These are phyloP conservation scores for Candida ortonii DNA, from an alignment of 805 yeast genomes.

Conservation along the genomic window DNA sequence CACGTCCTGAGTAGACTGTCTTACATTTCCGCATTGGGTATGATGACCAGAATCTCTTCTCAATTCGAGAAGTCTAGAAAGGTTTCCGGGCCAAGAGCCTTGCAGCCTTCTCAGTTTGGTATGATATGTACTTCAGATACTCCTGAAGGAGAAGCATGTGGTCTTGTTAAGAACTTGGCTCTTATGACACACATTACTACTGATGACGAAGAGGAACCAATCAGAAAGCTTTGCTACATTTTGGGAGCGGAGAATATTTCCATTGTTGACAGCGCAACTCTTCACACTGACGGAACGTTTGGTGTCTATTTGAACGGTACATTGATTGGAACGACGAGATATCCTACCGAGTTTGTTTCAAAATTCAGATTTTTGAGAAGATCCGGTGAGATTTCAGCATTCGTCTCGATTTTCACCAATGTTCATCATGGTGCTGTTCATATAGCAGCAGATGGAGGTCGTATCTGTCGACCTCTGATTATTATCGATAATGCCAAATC, in stretches of 20 bases:
- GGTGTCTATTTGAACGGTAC: slow-evolving; percentile 95
- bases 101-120: slow-evolving; percentile 98
- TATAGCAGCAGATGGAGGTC: slow-evolving; percentile 98
- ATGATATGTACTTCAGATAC: slow-evolving; percentile 99
- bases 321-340: slow-evolving; percentile 82
- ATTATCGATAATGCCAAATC: slow-evolving; percentile 74
- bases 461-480: slow-evolving; percentile 95
- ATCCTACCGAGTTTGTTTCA: slow-evolving; percentile 76
- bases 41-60: slow-evolving; percentile 99
- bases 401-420: slow-evolving; percentile 87
- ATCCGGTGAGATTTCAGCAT: slow-evolving; percentile 80
- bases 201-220: slow-evolving; percentile 93
- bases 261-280: slow-evolving; percentile 74
- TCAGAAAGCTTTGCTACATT: slow-evolving; percentile 67
- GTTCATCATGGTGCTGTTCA: slow-evolving; percentile 90
- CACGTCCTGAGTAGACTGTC: slow-evolving; percentile 90
- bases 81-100: slow-evolving; percentile 97
- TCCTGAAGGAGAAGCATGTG: slow-evolving; percentile 99
- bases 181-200: slow-evolving; percentile 98
- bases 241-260: slow-evolving; percentile 89
- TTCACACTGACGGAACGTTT: slow-evolving; percentile 74
- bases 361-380: slow-evolving; percentile 81
- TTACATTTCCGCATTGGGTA: slow-evolving; percentile 92
- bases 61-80: slow-evolving; percentile 97
- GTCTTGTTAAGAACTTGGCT: slow-evolving; percentile 93